A percentile compares a stretch with the other conserved stretches of the same genome.
Conservation (phyloP, 495 filamentous ascomycete genomes). For the Aspergillus biplanus region DNA sequence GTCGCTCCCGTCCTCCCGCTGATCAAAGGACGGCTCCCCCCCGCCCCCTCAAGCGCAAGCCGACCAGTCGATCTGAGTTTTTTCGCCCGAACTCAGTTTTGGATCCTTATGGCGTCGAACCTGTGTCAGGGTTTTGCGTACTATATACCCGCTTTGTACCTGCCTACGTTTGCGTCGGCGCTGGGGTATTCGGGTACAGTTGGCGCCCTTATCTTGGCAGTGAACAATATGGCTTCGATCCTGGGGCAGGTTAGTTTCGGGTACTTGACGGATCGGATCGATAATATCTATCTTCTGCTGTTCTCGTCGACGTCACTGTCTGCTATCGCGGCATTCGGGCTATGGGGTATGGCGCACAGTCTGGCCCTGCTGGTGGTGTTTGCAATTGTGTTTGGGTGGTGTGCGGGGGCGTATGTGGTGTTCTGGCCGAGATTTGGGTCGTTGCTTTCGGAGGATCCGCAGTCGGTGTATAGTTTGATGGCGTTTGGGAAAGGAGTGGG, state of each 20-base stretch:
- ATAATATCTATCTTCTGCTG: neutral
- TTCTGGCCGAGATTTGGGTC: conserved; percentile 8
- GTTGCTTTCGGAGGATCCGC: conserved; percentile 5
- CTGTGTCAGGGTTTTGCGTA: conserved; percentile 10
- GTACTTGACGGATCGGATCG: conserved; percentile 3
- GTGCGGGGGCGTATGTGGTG: neutral
- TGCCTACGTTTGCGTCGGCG: conserved; percentile 8
- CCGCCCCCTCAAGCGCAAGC: neutral
- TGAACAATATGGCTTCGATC: conserved; percentile 15
- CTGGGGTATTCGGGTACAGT: neutral
- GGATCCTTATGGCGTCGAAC: conserved; percentile 9
- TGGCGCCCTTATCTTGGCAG: conserved; percentile 9
- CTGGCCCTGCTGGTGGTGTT: conserved; percentile 6
- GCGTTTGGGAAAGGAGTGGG: conserved; percentile 12
- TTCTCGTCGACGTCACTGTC: neutral
- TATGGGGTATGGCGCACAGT: conserved; percentile 4
- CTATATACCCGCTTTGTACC: conserved; percentile 7
- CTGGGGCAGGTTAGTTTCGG: conserved; percentile 11
- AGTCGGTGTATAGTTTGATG: neutral
- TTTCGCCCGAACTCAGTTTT: conserved; percentile 9
- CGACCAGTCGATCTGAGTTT: neutral
- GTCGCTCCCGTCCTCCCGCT: conserved; percentile 11
- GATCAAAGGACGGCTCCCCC: conserved; percentile 12
- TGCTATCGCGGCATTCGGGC: neutral
- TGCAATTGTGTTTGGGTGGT: conserved; percentile 12